These are phyloP conservation scores for Barnettozyma populi DNA, from an alignment of 805 yeast genomes.

Conservation along the genomic window DNA sequence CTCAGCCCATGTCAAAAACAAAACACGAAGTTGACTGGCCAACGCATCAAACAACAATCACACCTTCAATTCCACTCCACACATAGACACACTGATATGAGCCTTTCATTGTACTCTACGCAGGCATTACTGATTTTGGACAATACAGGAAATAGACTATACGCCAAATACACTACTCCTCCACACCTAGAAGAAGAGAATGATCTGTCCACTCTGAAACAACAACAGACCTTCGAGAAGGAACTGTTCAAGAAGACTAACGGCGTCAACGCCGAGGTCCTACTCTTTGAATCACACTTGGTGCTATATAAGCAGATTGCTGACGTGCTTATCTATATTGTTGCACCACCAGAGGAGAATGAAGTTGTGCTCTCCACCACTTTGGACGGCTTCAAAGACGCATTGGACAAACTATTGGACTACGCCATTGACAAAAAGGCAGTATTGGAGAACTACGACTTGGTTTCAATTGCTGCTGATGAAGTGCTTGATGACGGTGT, in stretches of 20 bases:
- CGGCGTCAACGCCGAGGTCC: constrained; percentile 74
- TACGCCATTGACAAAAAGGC: constrained; percentile 69
- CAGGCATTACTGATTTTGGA: constrained; percentile 79
- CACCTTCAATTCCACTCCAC: neutral
- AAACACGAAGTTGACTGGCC: constrained; percentile 5
- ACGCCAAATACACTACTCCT: constrained; percentile 76
- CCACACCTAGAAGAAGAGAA: constrained; percentile 40
- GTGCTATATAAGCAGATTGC: constrained; percentile 83
- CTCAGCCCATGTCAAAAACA: neutral
- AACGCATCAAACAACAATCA: neutral
- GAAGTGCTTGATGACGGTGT: constrained; percentile 94
- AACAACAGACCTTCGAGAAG: constrained; percentile 74
- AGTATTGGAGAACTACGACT: constrained; percentile 76
- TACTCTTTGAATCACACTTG: constrained; percentile 71
- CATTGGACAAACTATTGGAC: constrained; percentile 70
- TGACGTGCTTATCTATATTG: constrained; percentile 66
- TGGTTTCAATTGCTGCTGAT: constrained; percentile 80
- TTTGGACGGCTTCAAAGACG: constrained; percentile 72
- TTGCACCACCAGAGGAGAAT: constrained; percentile 77
- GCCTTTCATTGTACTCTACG: constrained; percentile 71
- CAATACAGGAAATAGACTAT: constrained; percentile 71
- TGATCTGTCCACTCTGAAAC: constrained; percentile 37
- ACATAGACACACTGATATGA: constrained; percentile 25
- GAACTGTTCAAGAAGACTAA: constrained; percentile 68
- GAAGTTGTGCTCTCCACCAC: constrained; percentile 75